Base-by-base conservation (phyloP, 1,284 basidiomycete genomes). In the Melampsora larici-populina region DNA sequence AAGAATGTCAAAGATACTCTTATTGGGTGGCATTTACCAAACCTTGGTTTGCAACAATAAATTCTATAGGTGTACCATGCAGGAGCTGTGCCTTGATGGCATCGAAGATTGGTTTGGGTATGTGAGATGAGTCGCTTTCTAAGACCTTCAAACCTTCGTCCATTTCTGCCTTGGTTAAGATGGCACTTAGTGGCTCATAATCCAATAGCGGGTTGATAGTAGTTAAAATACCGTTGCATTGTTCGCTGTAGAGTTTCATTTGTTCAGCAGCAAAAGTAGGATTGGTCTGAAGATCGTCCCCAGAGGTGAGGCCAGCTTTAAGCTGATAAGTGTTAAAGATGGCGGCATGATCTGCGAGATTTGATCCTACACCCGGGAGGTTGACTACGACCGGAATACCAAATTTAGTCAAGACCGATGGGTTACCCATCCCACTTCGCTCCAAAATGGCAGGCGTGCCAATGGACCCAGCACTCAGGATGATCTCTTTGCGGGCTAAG, bases 381-480 rank as follows among this genome's bases (percentile, higher is more conserved):
- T 81, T 74, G 4, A 80, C 63, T 7, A 76, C 48, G 15, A 80
- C 65, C 24, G 71, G 55, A 24, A 81, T 69, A 0, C 79, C 78
- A 36, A 79, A 70, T n/a, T 60, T 33, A 13, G 78, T 33, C 1
- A 81, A 51, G n/a, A 81, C 63, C 13, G 62, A 33, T 58, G 31
- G 17, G 24, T 81, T 79, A 5, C 82, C 82, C 33, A 82, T 70
- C 43, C 82, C 82, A 17, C 80, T 81, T 40, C 81, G 79, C 80
- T 82, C 81, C 26, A 82, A 79, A 18, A 82, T 80, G 70, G 79
- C 80, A 18, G 82, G 82, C 36, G 81, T 80, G 58, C 81, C 81
- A 80, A 82, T 79, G 6, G 81, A 77, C 31, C 82, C 82, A 31
- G 79, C 82, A 60, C 78, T 79, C 7, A 82, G 67, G 5, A 82